phyloP scores from a whole-genome alignment of 2,329 filamentous ascomycete genomes.

The Clarireedia sp. region DNA sequence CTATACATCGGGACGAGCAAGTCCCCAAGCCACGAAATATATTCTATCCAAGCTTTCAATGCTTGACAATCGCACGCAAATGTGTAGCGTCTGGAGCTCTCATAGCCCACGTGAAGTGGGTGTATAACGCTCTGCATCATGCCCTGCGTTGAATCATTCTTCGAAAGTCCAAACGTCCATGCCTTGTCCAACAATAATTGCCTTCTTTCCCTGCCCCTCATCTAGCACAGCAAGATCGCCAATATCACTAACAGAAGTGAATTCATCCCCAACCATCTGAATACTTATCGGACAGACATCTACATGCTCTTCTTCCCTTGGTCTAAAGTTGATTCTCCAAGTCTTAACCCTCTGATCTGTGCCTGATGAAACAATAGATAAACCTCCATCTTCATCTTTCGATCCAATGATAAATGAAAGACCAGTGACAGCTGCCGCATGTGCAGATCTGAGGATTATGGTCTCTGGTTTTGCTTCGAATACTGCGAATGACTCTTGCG shows the following conservation, averaged over 20 bases:
- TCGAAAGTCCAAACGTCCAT: constrained; percentile 26
- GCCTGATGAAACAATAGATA: constrained; percentile 39
- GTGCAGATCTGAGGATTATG: constrained; percentile 46
- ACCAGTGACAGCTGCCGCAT: constrained; percentile 65
- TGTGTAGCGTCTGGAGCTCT: neutral
- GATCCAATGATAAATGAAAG: neutral
- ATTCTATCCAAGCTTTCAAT: too few species aligned
- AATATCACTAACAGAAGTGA: constrained; percentile 54
- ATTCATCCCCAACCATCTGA: constrained; percentile 40
- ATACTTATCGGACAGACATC: constrained; percentile 25
- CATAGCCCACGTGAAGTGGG: neutral
- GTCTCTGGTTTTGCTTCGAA: neutral
- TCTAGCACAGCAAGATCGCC: constrained; percentile 37
- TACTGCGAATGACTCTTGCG: neutral
- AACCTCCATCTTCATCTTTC: neutral
- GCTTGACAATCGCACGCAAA: too few species aligned
- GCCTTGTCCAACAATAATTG: constrained; percentile 29
- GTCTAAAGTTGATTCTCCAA: constrained; percentile 33
- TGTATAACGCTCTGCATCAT: too few species aligned
- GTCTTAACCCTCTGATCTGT: constrained; percentile 55
- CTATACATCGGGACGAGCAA: too few species aligned
- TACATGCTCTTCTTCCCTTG: constrained; percentile 10
- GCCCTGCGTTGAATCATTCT: too few species aligned
- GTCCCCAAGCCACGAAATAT: too few species aligned
- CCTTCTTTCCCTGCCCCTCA: constrained; percentile 11